phyloP scores from a whole-genome alignment of 129 eudicot species.

The Lactuca saligna region DNA sequence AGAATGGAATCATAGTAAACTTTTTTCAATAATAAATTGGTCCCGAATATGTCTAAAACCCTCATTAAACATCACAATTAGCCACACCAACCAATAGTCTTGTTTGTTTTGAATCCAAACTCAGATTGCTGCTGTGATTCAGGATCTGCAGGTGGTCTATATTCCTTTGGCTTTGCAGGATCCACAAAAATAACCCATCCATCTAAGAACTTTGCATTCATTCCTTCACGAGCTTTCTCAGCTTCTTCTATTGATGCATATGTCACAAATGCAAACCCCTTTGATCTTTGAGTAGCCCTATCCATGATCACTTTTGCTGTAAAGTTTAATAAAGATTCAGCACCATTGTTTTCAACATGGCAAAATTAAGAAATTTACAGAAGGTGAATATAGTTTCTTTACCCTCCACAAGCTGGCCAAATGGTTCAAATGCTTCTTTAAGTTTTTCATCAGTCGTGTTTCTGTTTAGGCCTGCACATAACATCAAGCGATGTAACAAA shows the following conservation, averaged over 20 bases:
- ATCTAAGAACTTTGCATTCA: constrained; percentile 90
- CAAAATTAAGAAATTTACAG: background rate
- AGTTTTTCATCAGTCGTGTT: constrained; percentile 81
- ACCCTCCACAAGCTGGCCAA: constrained; percentile 85
- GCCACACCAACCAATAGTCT: constrained; percentile 89
- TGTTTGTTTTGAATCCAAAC: constrained; percentile 66
- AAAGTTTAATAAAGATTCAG: constrained; percentile 10
- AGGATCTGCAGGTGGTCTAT: constrained; percentile 51
- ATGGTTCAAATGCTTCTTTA: constrained; percentile 70
- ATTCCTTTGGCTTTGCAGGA: constrained; percentile 80
- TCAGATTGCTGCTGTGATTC: constrained; percentile 46
- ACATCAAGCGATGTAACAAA: constrained; percentile 9
- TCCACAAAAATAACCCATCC: constrained; percentile 99
- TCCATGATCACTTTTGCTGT: constrained; percentile 84
- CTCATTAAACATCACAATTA: background rate
- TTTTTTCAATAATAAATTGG: constrained; percentile 15
- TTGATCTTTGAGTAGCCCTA: constrained; percentile 77
- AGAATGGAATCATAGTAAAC: background rate
- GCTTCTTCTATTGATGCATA: constrained; percentile 87
- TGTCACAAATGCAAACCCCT: constrained; percentile 88
- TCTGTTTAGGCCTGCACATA: constrained; percentile 76
- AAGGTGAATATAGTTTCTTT: constrained; percentile 2
- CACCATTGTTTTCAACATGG: background rate
- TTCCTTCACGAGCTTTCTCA: constrained; percentile 81
- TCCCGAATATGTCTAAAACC: background rate